phyloP scores from a whole-genome alignment of 805 yeast genomes.

The Yarrowia keelungensis region DNA sequence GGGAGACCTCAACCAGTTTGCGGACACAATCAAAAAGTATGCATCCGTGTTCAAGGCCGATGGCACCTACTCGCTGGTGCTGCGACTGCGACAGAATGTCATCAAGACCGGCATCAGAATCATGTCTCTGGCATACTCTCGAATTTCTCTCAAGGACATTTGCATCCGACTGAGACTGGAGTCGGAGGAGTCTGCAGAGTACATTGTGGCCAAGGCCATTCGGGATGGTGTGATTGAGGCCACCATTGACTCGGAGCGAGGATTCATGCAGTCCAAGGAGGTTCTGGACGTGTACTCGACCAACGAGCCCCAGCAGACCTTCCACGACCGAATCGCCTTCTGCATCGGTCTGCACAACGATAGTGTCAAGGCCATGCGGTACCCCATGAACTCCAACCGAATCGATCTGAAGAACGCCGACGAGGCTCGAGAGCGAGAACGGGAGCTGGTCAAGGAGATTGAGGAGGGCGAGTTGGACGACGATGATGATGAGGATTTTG shows the following conservation, averaged over 20 bases:
- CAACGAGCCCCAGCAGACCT: slow-evolving; percentile 80
- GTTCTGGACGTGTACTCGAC: slow-evolving; percentile 86
- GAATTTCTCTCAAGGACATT: slow-evolving; percentile 89
- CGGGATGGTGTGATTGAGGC: slow-evolving; percentile 98
- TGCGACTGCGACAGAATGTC: slow-evolving; percentile 93
- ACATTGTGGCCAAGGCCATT: slow-evolving; percentile 94
- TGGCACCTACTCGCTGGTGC: slow-evolving; percentile 80
- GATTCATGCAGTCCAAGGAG: slow-evolving; percentile 91
- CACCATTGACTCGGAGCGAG: slow-evolving; percentile 84
- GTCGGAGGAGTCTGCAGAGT: slow-evolving; percentile 94
- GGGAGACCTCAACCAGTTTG: slow-evolving; percentile 86
- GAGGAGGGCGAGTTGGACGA: slow-evolving; percentile 55
- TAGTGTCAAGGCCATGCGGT: slow-evolving; percentile 92
- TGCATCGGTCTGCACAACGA: slow-evolving; percentile 89
- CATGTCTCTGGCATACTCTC: slow-evolving; percentile 87
- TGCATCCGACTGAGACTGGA: slow-evolving; percentile 91
- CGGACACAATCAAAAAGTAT: slow-evolving; percentile 69
- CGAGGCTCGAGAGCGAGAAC: slow-evolving; percentile 65
- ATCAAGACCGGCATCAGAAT: slow-evolving; percentile 97
- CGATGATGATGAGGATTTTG: slow-evolving; percentile 48
- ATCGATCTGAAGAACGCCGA: slow-evolving; percentile 59
- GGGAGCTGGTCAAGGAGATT: slow-evolving; percentile 55
- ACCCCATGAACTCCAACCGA: slow-evolving; percentile 66
- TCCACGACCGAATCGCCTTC: slow-evolving; percentile 92
- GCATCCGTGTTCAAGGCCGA: slow-evolving; percentile 71